Base-by-base conservation (phyloP, 495 filamentous ascomycete species). In the Podospora sp. region DNA sequence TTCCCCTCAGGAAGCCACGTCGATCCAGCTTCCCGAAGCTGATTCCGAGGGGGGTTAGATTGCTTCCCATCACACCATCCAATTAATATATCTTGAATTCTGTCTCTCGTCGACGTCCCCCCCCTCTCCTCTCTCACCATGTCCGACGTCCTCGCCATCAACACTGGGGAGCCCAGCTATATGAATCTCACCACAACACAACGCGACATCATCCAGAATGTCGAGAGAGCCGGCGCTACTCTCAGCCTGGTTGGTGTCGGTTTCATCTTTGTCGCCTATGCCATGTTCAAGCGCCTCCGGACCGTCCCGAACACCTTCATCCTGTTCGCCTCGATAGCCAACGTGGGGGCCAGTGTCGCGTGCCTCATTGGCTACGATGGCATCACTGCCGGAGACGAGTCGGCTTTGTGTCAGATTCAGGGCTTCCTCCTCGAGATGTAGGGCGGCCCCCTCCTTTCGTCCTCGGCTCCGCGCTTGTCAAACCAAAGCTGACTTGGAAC, bases 221-320 rank as follows among this genome's bases (percentile, higher is more conserved):
- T 84, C 26, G 84, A 86, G 72, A 77, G 83, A 55, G 57, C 78
- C 14, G 80, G 80, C 9, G 83, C 83, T 33, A 78, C 78, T 12
- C 76, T 97, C 65, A 94, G 92, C 4, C 72, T 95, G 18, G 52
- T 88, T 1, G 89, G 88, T 14, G 89, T 91, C 12, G 75, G 86
- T 46, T 83, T 92, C 65, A 91, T 96, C 35, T 83, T 96, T 63
- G 69, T 86, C 52, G 90, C 91, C 50, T 96, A 91, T 72, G 76
- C 86, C 9, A 63, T 82, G 5, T 87, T 84, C 56, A 81, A 79
- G 63, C 75, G 81, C 27, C 85, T 91, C 50, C 83, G 90, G 22
- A 93, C 91, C 61, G 89, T 92, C 2, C 92, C 93, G 65, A 96
- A 94, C 71, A 87, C 90, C 0, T 86, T 97, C 21, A 87, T 95